Evolutionary conservation across 371 early-diverging fungal genomes (phyloP), one percentile per base, ranked within the genome.

Genomic region (Enterocytospora artemiae): DNA sequence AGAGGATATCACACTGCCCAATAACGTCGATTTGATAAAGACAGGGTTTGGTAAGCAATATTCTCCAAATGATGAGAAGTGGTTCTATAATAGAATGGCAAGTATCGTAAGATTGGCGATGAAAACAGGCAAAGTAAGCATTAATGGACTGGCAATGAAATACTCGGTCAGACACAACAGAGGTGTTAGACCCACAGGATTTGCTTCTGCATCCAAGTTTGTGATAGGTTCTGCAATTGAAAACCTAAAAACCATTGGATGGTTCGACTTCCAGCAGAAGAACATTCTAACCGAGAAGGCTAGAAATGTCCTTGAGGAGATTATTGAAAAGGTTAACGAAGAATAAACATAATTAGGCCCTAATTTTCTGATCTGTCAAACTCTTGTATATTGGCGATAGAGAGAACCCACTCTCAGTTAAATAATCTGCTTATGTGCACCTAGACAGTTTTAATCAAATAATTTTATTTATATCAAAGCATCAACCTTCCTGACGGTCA

Each of bases 71-170:
- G 50, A 63, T n/a, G 51, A 51, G 24, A 58, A 75, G 48, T 77
- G 78, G 78, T 77, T 70, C 46, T 65, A 68, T 30, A 58, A 63
- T 2, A 65, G 78, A 67, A 64, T 65, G 43, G 78, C 78, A 3
- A 70, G 75, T 25, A 58, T 77, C 33, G 32, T 76, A 14, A 71
- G 74, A 59, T 59, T 63, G 56, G 65, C 59, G 7, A 34, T 48
- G 4, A 54, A 48, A 2, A 61, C 54, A 46, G 63, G 58, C 18
- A 14, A 28, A 16, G 34, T 72, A 12, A 65, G 51, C 2, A 20
- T 64, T 0, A 61, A 59, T 16, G 54, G 54, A 41, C 56, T 68
- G 20, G 45, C 64, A 20, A 27, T 45, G 7, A 45, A 43, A 30
- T 69, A 69, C 46, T 64, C 65, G 28, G 37, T 36, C 20, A 34